Evolutionary conservation across 768 basidiomycete species (phyloP), one percentile per base, ranked within the genome.

Genomic region (Tylopilus vinaceipallidus): DNA sequence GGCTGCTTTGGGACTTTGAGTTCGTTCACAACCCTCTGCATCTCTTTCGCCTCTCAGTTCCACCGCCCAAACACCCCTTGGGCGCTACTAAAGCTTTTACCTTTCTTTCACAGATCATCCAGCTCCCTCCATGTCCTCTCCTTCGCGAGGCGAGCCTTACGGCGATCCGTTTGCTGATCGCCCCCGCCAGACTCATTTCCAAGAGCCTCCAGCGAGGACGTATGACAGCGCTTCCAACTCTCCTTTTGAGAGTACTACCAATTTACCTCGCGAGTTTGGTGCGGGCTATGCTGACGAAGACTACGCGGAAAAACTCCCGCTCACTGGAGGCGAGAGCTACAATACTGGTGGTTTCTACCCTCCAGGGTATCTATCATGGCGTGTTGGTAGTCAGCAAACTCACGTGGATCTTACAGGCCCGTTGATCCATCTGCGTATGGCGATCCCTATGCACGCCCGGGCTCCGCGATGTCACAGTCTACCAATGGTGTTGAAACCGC

Each of bases 121-220:
- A 41, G 19, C 50, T 44, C 38, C 26, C 37, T 42, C 40, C 12
- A 68, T 68, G 67, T 55, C 68, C 36, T 63, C 60, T 42, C 50
- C 64, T 6, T 52, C 69, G 46, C 67, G 64, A 24, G 62, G 60
- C 40, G 67, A 67, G 50, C 67, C 61, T 16, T 75, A 76, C 45
- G 73, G 70, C 26, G 86, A 91, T 65, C 90, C 90, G 6, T 91
- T 91, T 64, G 75, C 82, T 42, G 88, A 91, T 71, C 75, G 81
- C 19, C 77, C 81, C 47, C 80, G 76, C 46, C 79, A 75, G 45
- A 71, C 80, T 36, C 83, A 81, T 43, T 67, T 69, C 46, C 87
- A 86, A 60, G 72, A 77, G 30, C 84, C 86, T 55, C 77, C 80
- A 48, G 55, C 73, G 33, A 67, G 70, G 24, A 72, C 78, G 33